These are phyloP conservation scores for Penicillium janthinellum DNA, from an alignment of 2,329 filamentous ascomycete genomes.

Conservation along the genomic window DNA sequence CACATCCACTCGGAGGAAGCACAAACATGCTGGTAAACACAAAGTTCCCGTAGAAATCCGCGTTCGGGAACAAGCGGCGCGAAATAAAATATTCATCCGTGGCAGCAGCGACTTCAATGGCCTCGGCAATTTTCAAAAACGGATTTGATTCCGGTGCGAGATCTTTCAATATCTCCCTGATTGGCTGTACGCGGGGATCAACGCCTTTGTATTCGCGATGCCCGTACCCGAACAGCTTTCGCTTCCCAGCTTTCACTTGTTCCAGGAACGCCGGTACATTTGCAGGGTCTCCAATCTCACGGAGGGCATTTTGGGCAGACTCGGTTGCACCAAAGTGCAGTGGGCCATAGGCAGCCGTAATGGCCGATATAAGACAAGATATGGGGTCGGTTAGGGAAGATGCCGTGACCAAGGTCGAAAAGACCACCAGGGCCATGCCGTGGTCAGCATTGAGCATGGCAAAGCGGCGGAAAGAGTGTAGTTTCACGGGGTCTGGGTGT, in stretches of 20 bases:
- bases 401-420: conserved; percentile 59
- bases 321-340: conserved; percentile 64
- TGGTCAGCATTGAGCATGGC: conserved; percentile 62
- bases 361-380: conserved; percentile 54
- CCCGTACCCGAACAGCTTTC: conserved; percentile 35
- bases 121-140: conserved; percentile 29
- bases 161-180: conserved; percentile 29
- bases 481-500: conserved; percentile 47
- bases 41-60: conserved; percentile 50
- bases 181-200: conserved; percentile 32
- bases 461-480: conserved; percentile 56
- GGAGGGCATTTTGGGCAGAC: conserved; percentile 51
- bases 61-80: conserved; percentile 46
- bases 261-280: conserved; percentile 32
- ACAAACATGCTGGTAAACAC: conserved; percentile 46
- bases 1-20: no score
- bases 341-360: conserved; percentile 59
- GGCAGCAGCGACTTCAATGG: conserved; percentile 29
- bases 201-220: conserved; percentile 36
- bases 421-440: conserved; percentile 61
- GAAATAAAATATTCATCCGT: conserved; percentile 31
- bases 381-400: conserved; percentile 59
- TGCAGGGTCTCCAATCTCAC: conserved; percentile 28
- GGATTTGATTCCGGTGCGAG: conserved; percentile 17
- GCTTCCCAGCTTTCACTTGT: conserved; percentile 30